A percentile compares a stretch with the other conserved stretches of the same genome.
Conservation (phyloP, 2,329 filamentous ascomycete genomes). For the Bipolaris sorokiniana region DNA sequence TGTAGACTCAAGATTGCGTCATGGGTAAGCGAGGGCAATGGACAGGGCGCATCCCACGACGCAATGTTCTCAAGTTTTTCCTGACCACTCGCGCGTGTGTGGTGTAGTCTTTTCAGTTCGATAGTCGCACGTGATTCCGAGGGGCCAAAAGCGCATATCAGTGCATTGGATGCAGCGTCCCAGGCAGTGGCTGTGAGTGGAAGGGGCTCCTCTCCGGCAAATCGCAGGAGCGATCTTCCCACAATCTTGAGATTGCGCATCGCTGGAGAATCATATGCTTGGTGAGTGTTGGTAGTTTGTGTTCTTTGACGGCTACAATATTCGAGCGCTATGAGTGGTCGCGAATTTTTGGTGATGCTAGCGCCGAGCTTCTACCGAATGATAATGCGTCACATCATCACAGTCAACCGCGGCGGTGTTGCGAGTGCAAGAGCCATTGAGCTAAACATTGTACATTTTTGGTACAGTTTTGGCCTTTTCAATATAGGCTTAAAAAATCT, state of each 20-base stretch:
- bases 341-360: conserved; percentile 25
- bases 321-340: conserved; percentile 14
- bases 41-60: conserved; percentile 87
- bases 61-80: conserved; percentile 62
- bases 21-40: conserved; percentile 73
- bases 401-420: not conserved
- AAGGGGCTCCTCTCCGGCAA: conserved; percentile 59
- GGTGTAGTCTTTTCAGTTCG: conserved; percentile 67
- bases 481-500: not conserved
- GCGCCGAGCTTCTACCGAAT: conserved; percentile 37
- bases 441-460: not conserved
- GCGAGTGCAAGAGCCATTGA: not conserved
- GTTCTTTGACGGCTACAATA: conserved; percentile 7
- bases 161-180: conserved; percentile 78
- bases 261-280: conserved; percentile 18
- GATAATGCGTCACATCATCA: conserved; percentile 16
- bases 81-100: conserved; percentile 52
- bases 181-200: conserved; percentile 79
- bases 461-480: not conserved
- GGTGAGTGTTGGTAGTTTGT: conserved; percentile 10
- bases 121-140: conserved; percentile 72
- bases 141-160: conserved; percentile 86
- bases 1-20: conserved; percentile 82
- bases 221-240: conserved; percentile 68
- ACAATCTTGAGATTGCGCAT: conserved; percentile 93